These are phyloP conservation scores for Penicillium crustosum DNA, from an alignment of 2,329 filamentous ascomycete genomes.

Conservation along the genomic window DNA sequence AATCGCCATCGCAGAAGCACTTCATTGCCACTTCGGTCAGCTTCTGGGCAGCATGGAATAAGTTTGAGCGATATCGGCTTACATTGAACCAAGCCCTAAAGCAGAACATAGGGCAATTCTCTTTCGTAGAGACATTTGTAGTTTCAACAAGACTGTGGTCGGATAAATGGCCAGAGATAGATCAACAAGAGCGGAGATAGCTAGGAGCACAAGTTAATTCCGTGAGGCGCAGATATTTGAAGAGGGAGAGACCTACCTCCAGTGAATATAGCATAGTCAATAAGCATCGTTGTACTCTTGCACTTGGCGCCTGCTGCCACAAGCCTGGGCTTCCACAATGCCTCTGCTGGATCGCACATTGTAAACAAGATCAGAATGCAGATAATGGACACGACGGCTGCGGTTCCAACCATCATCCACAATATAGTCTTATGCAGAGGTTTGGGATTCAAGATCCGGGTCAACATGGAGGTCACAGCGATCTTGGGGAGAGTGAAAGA, in stretches of 20 bases:
- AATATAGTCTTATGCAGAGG: conserved; percentile 17
- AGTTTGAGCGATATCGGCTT: conserved; percentile 6
- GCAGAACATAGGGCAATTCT: conserved; percentile 17
- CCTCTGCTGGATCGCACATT: conserved; percentile 43
- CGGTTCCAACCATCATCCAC: conserved; percentile 33
- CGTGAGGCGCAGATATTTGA: neutral
- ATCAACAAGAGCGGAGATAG: conserved; percentile 34
- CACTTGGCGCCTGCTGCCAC: conserved; percentile 36
- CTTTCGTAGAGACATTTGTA: conserved; percentile 13
- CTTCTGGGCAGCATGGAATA: neutral
- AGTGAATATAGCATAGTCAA: conserved; percentile 44
- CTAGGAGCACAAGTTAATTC: conserved; percentile 16
- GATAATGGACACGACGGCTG: conserved; percentile 33
- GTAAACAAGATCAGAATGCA: conserved; percentile 46
- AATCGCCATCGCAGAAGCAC: conserved; percentile 34
- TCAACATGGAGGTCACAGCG: conserved; percentile 30
- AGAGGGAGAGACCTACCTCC: conserved; percentile 34
- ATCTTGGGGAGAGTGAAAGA: conserved; percentile 34
- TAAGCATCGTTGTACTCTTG: conserved; percentile 37
- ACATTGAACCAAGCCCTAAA: conserved; percentile 34
- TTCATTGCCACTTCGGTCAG: conserved; percentile 14
- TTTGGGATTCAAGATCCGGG: conserved; percentile 30
- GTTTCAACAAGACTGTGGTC: conserved; percentile 16
- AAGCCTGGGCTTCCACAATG: conserved; percentile 41
- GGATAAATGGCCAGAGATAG: conserved; percentile 38